Conservation (phyloP, 2,329 filamentous ascomycete species). For the Clarireedia monteithiana region DNA sequence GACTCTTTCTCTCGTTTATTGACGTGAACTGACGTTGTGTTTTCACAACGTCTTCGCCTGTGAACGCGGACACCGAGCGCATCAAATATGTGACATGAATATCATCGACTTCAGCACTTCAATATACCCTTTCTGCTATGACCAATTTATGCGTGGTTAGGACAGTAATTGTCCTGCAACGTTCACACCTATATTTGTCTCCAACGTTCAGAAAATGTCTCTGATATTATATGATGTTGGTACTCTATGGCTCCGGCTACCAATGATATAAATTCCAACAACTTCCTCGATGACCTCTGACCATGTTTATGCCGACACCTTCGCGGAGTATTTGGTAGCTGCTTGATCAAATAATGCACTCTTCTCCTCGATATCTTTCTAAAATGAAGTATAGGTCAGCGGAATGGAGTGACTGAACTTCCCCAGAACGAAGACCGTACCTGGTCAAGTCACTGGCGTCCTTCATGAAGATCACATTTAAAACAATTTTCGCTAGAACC, state of each 20-base stretch:
- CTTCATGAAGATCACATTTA: conserved; percentile 71
- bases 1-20: not conserved
- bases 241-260: not conserved
- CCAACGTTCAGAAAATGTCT: too few relatives aligned
- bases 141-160: too few relatives aligned
- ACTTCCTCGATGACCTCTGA: not conserved
- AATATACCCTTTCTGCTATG: too few relatives aligned
- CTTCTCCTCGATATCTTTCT: conserved; percentile 76
- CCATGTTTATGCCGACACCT: conserved; percentile 42
- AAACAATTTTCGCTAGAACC: conserved; percentile 74
- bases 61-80: too few relatives aligned
- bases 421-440: conserved; percentile 40
- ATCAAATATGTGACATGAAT: too few relatives aligned
- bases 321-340: conserved; percentile 77
- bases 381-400: conserved; percentile 35
- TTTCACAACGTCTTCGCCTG: too few relatives aligned
- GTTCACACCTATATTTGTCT: too few relatives aligned
- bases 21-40: not conserved
- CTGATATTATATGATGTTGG: too few relatives aligned
- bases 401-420: conserved; percentile 4
- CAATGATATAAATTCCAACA: not conserved
- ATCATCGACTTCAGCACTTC: too few relatives aligned
- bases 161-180: too few relatives aligned
- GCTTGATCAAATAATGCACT: conserved; percentile 80
- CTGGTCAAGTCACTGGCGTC: conserved; percentile 52